Evolutionary conservation across 306 rosid species (phyloP).

Genomic region (Lablab purpureus): DNA sequence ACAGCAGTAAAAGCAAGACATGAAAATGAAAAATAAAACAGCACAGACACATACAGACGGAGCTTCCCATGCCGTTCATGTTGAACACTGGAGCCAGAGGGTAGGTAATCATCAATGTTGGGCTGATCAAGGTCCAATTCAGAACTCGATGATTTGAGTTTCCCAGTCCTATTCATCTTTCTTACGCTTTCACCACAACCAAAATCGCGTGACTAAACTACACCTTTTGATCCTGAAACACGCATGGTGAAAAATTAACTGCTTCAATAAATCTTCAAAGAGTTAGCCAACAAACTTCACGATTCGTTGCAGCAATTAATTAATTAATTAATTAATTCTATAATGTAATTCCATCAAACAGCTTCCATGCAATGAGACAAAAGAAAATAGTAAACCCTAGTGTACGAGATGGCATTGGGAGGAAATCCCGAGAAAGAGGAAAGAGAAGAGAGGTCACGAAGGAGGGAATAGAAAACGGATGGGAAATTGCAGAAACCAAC

Average conservation of each 20-base stretch:
- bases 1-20: not conserved
- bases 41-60: constrained; percentile 57
- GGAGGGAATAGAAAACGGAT: not conserved
- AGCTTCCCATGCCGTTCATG: constrained; percentile 75
- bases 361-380: constrained; percentile 11
- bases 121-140: constrained; percentile 89
- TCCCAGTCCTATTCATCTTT: constrained; percentile 45
- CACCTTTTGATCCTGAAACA: not conserved
- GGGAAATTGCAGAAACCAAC: too few species aligned
- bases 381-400: not conserved
- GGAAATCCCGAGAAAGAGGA: not conserved
- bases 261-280: not conserved
- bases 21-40: not conserved
- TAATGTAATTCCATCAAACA: not conserved
- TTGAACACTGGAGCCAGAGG: constrained; percentile 78
- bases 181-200: constrained; percentile 23
- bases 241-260: not conserved
- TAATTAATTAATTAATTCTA: not conserved
- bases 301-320: not conserved
- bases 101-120: constrained; percentile 86
- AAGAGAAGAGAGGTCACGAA: constrained; percentile 9
- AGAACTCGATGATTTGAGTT: constrained; percentile 63
- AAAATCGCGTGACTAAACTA: not conserved
- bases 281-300: not conserved
- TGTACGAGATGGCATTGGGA: constrained; percentile 1